A percentile compares a stretch with the other conserved stretches of the same genome.
Conservation (phyloP, 805 yeast species). For the Tetrapisispora nanseiensis region DNA sequence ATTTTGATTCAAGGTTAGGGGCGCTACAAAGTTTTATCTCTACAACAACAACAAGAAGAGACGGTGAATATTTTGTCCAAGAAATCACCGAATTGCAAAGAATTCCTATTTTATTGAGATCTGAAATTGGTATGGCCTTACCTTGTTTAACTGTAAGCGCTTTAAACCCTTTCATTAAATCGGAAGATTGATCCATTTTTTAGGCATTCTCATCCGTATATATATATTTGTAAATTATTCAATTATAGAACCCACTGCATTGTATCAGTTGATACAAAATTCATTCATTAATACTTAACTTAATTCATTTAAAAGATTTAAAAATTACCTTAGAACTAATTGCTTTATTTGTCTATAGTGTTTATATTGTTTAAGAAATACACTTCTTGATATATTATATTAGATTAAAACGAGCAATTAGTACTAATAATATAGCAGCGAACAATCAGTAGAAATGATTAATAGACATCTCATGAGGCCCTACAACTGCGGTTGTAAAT, state of each 20-base stretch:
- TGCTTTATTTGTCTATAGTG: neutral
- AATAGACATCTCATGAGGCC: no score
- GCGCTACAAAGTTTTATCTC: constrained; percentile 40
- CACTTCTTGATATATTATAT: no score
- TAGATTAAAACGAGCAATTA: no score
- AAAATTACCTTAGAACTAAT: neutral
- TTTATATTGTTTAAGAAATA: no score
- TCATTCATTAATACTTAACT: neutral
- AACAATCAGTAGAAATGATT: no score
- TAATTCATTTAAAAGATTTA: neutral
- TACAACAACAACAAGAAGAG: constrained; percentile 51
- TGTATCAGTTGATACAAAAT: neutral
- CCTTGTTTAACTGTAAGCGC: constrained; percentile 95
- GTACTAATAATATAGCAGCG: no score
- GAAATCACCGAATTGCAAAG: constrained; percentile 67
- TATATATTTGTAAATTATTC: neutral
- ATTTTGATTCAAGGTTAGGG: constrained; percentile 23
- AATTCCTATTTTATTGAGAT: constrained; percentile 77
- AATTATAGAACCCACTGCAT: neutral
- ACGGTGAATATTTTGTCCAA: constrained; percentile 59
- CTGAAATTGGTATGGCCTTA: constrained; percentile 90
- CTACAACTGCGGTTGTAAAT: no score
- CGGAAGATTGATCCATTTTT: neutral
- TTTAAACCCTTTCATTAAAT: constrained; percentile 63
- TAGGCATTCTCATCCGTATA: neutral